Conservation (phyloP, 2,329 filamentous ascomycete genomes). For the Nakataea oryzae region DNA sequence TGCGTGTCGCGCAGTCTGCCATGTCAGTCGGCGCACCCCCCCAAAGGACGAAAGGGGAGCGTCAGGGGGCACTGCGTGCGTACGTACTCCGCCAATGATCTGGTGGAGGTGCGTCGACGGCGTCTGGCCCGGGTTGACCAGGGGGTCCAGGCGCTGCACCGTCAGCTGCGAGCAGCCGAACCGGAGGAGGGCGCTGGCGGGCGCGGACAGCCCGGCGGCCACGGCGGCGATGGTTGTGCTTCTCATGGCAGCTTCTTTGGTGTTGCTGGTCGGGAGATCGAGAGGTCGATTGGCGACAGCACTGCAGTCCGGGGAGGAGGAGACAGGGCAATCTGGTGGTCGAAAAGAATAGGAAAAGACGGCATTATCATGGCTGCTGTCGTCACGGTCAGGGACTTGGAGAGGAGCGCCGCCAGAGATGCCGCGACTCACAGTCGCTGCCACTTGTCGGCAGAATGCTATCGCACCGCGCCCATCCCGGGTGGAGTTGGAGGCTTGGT, state of each 20-base stretch:
- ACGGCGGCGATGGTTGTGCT: constrained; percentile 13
- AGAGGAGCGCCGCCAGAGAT: not conserved
- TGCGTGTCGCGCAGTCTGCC: not conserved
- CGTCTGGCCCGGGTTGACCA: constrained; percentile 32
- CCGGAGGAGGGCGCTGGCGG: constrained; percentile 18
- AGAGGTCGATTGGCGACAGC: not conserved
- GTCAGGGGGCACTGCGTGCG: not conserved
- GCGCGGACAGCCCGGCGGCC: constrained; percentile 16
- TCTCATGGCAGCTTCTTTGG: constrained; percentile 10
- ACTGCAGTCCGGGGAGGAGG: not conserved
- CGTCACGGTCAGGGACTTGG: not conserved
- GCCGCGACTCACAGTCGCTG: not conserved
- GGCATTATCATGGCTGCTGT: not conserved
- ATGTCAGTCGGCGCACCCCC: too few relatives aligned
- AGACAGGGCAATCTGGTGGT: not conserved
- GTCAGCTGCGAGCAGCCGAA: constrained; percentile 42
- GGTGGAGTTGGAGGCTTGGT: not conserved
- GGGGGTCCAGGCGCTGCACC: constrained; percentile 29
- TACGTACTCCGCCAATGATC: constrained; percentile 38
- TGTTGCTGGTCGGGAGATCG: too few relatives aligned
- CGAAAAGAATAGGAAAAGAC: not conserved
- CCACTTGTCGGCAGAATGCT: not conserved
- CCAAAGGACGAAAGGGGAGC: not conserved
- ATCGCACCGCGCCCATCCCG: not conserved
- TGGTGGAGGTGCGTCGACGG: constrained; percentile 48